These are phyloP conservation scores for Acacia acuminata DNA, from an alignment of 306 rosid species.

Conservation along the genomic window DNA sequence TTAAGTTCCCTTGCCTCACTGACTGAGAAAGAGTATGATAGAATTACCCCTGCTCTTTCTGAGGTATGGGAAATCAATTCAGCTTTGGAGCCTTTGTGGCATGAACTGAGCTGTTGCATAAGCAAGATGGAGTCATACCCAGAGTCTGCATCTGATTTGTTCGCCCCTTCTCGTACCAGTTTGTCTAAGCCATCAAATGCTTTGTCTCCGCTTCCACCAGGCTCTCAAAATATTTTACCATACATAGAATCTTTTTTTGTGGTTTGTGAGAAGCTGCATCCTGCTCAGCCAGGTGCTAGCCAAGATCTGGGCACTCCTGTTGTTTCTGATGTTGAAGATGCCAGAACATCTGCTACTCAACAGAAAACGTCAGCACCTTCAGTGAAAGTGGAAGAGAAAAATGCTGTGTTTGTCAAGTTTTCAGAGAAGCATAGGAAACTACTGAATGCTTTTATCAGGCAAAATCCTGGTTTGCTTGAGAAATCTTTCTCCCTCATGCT, in stretches of 20 bases:
- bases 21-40: conserved; percentile 59
- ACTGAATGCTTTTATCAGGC: conserved; percentile 93
- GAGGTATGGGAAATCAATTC: conserved; percentile 84
- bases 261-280: conserved; percentile 95
- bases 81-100: conserved; percentile 95
- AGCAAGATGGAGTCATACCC: conserved; percentile 92
- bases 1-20: conserved; percentile 80
- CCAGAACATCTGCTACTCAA: conserved; percentile 58
- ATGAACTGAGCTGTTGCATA: conserved; percentile 89
- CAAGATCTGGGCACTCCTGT: conserved; percentile 59
- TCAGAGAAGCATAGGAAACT: conserved; percentile 96
- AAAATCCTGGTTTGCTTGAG: conserved; percentile 97
- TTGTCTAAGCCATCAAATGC: conserved; percentile 73
- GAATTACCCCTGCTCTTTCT: conserved; percentile 56
- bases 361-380: conserved; percentile 62
- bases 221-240: conserved; percentile 95
- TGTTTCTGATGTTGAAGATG: conserved; percentile 73
- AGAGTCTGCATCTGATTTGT: conserved; percentile 63
- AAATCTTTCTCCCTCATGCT: conserved; percentile 93
- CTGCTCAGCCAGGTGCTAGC: conserved; percentile 71
- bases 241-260: conserved; percentile 98
- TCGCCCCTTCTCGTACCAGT: conserved; percentile 55
- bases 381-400: conserved; percentile 80
- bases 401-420: conserved; percentile 76
- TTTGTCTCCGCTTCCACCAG: conserved; percentile 89